phyloP scores from a whole-genome alignment of 2,329 filamentous ascomycete species.

The Fusarium virguliforme region DNA sequence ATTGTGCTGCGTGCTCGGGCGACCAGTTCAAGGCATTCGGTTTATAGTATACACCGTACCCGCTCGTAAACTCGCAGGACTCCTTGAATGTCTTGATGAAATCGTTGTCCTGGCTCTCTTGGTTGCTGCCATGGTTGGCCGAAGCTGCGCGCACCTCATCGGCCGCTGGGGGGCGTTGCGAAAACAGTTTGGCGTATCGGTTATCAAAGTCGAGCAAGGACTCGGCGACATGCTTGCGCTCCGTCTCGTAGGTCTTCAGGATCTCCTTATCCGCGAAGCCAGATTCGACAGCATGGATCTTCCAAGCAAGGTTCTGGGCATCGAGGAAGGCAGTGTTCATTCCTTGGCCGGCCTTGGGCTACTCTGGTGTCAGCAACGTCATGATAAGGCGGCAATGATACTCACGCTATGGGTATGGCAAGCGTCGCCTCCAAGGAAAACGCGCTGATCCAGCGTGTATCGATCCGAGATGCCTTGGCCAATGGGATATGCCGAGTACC shows the following conservation, averaged over 20 bases:
- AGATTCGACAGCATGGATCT: conserved; percentile 90
- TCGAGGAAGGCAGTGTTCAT: conserved; percentile 88
- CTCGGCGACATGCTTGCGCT: conserved; percentile 89
- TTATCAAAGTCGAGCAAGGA: conserved; percentile 89
- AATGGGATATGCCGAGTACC: conserved; percentile 85
- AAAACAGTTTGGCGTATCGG: conserved; percentile 92
- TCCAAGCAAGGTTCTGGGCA: conserved; percentile 94
- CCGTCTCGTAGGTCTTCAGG: conserved; percentile 87
- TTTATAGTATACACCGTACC: conserved; percentile 90
- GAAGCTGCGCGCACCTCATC: conserved; percentile 81
- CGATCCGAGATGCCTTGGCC: conserved; percentile 80
- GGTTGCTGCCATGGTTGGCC: conserved; percentile 48
- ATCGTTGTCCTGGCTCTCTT: conserved; percentile 74
- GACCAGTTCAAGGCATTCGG: conserved; percentile 91
- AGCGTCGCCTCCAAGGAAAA: conserved; percentile 84
- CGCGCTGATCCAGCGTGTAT: conserved; percentile 77
- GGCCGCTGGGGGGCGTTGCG: conserved; percentile 80
- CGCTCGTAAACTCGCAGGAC: conserved; percentile 91
- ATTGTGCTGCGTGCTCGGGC: conserved; percentile 78
- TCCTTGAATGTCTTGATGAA: conserved; percentile 94
- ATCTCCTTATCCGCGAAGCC: conserved; percentile 84
- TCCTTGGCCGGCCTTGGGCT: conserved; percentile 84
- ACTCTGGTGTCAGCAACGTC: conserved; percentile 53
- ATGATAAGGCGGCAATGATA: conserved; percentile 55
- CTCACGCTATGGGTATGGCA: conserved; percentile 83